A percentile compares a stretch with the other conserved stretches of the same genome.
phyloP scores from a whole-genome alignment of 2,329 filamentous ascomycete genomes.

The Talaromyces sp. region DNA sequence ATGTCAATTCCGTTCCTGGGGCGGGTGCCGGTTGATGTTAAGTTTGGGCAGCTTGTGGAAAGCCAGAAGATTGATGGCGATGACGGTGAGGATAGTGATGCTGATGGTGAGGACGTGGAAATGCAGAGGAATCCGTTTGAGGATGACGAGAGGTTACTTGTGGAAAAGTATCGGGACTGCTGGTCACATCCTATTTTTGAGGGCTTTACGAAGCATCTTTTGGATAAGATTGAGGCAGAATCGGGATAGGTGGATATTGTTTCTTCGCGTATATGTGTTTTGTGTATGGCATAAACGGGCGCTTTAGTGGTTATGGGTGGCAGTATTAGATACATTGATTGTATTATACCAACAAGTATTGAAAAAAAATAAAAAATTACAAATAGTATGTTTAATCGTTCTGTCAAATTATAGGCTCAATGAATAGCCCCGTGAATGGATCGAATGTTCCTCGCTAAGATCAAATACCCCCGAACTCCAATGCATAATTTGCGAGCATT shows the following conservation, averaged over 20 bases:
- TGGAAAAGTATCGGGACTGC: conserved; percentile 44
- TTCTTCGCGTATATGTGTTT: background rate
- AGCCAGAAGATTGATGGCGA: conserved; percentile 38
- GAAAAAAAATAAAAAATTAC: background rate
- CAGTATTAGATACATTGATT: background rate
- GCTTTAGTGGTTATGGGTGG: background rate
- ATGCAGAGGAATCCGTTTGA: conserved; percentile 14
- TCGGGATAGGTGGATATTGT: background rate
- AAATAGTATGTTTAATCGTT: background rate
- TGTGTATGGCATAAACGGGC: conserved; percentile 7
- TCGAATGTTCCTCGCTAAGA: background rate
- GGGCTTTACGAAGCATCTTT: conserved; percentile 37
- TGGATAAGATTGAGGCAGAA: conserved; percentile 25
- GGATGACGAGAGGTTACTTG: conserved; percentile 34
- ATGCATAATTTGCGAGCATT: background rate
- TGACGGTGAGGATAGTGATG: conserved; percentile 26
- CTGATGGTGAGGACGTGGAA: conserved; percentile 15
- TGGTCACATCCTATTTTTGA: conserved; percentile 45
- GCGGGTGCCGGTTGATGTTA: conserved; percentile 84
- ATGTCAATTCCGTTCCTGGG: conserved; percentile 82
- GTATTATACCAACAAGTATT: conserved; percentile 4
- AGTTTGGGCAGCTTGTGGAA: conserved; percentile 84
- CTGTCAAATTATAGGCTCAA: conserved; percentile 1
- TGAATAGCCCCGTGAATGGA: background rate
- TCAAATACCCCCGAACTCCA: background rate